Evolutionary conservation across 441 rosid genomes (phyloP), one percentile per base, ranked within the genome.

Genomic region (Populus hybrid): DNA sequence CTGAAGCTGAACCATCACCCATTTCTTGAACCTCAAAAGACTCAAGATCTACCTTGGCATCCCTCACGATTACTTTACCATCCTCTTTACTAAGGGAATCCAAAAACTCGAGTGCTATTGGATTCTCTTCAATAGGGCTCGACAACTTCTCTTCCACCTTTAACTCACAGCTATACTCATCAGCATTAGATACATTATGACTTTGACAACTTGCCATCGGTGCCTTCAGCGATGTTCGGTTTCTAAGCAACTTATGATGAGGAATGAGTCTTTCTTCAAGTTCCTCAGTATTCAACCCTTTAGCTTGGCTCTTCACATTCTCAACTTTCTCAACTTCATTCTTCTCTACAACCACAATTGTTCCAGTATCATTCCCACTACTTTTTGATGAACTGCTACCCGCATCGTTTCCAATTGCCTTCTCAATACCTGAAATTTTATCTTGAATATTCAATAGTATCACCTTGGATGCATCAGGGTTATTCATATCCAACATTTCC

Each of bases 241-340:
- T 83, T 83, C 89, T 87, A 12, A 94, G 92, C 90, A 97, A 84
- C 85, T 88, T 94, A 69, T 93, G 98, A 86, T 97, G 98, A 76
- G 99, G 98, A 83, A 94, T 90, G n/a, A 97, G 89, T 69, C 97
- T 91, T 67, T 89, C 97, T 85, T 97, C 99, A 32, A 97, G 83
- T 82, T 92, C 95, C 79, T 90, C 93, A 63, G 82, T 81, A 36
- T 82, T 88, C 85, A 93, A 70, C 67, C 86, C 95, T 81, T 88
- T 94, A 65, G 86, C 90, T 1, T 83, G 87, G 81, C 77, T 23
- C 81, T 85, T 90, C 7, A 50, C 84, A 34, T 73, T 83, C 16
- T 69, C 82, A 68, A 67, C 80, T 79, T 77, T 81, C 81, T 73
- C 81, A 76, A 50, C 38, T 80, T 83, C 82, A 74, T 8, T 75